These are phyloP conservation scores for apple (Malus domestica) DNA, from an alignment of 306 rosid species.

Conservation along the genomic window DNA sequence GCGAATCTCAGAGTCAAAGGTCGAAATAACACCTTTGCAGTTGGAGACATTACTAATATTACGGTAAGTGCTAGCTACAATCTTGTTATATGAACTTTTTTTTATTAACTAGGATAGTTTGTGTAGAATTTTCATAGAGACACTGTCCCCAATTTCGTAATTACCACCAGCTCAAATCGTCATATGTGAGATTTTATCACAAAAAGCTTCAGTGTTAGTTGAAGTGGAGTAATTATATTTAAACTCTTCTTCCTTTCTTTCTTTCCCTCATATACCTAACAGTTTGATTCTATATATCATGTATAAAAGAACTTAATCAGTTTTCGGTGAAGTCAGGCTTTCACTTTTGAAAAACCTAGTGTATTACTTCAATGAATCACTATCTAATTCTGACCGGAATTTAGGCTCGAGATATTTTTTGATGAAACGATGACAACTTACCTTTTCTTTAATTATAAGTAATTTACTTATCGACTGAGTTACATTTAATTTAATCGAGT, in stretches of 20 bases:
- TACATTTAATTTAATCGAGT: not conserved
- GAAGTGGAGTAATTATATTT: too few relatives aligned
- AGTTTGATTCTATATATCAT: too few relatives aligned
- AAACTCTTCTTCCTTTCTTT: too few relatives aligned
- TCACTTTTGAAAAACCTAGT: not conserved
- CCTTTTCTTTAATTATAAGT: not conserved
- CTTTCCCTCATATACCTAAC: too few relatives aligned
- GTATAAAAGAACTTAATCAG: too few relatives aligned
- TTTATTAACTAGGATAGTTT: not conserved
- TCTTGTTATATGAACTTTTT: not conserved
- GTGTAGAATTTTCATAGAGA: too few relatives aligned
- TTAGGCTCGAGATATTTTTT: not conserved
- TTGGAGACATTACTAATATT: constrained; percentile 76
- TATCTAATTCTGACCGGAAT: not conserved
- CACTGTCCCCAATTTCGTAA: too few relatives aligned
- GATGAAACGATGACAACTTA: not conserved
- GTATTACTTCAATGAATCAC: not conserved
- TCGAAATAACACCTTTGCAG: constrained; percentile 47
- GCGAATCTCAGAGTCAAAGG: constrained; percentile 51
- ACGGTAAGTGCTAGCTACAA: constrained; percentile 37
- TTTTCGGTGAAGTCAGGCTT: not conserved
- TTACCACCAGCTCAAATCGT: too few relatives aligned
- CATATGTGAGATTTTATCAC: too few relatives aligned
- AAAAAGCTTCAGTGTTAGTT: too few relatives aligned
- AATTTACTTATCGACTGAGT: not conserved